phyloP scores from a whole-genome alignment of 306 rosid genomes.

The Albizia julibrissin region DNA sequence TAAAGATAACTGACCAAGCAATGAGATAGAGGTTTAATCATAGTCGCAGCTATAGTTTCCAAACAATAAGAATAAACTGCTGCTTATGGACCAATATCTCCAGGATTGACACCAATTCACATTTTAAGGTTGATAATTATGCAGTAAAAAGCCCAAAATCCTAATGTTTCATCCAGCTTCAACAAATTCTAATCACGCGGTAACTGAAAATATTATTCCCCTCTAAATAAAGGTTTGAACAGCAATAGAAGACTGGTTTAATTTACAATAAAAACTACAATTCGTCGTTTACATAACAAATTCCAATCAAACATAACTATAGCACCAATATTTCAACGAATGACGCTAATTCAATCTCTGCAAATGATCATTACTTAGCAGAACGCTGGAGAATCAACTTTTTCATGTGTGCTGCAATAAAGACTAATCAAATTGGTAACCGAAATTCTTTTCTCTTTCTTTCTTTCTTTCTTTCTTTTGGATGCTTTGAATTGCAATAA shows the following conservation, averaged over 20 bases:
- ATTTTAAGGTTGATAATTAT: background rate
- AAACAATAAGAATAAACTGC: conserved; percentile 44
- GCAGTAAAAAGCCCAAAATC: background rate
- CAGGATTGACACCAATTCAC: conserved; percentile 20
- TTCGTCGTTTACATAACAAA: background rate
- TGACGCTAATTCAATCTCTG: conserved; percentile 27
- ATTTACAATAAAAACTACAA: background rate
- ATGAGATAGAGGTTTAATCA: conserved; percentile 47
- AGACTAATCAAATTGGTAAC: background rate
- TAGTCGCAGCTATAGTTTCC: conserved; percentile 59
- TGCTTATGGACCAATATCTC: conserved; percentile 27
- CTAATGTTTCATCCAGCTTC: background rate
- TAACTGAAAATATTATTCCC: background rate
- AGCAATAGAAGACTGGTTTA: background rate
- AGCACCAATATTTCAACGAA: conserved; percentile 47
- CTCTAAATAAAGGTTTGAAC: background rate
- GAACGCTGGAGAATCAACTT: background rate
- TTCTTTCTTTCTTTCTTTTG: background rate
- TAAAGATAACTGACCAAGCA: conserved; percentile 40
- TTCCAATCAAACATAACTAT: background rate
- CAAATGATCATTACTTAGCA: background rate
- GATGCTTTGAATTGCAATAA: background rate
- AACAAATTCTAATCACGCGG: background rate
- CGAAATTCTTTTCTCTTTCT: background rate
- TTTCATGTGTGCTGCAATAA: background rate